Conservation (phyloP, 768 basidiomycete species). For the Suillus americanus region DNA sequence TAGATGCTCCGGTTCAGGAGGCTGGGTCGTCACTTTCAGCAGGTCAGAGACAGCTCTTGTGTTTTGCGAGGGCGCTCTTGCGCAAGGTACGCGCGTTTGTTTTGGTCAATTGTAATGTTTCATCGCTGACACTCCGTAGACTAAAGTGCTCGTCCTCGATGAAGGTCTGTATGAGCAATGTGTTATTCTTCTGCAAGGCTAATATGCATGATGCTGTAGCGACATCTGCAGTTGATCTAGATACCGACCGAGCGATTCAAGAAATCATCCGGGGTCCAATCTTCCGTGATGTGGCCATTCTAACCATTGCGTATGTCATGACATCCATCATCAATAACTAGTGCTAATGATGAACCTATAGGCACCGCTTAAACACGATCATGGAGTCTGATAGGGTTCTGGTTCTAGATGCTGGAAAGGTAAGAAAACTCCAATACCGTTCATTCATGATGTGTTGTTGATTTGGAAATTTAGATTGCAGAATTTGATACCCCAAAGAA, state of each 20-base stretch:
- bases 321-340: background rate
- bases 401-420: conserved; percentile 79
- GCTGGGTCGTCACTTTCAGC: conserved; percentile 80
- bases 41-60: conserved; percentile 86
- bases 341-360: conserved; percentile 22
- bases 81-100: conserved; percentile 50
- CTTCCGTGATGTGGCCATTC: conserved; percentile 76
- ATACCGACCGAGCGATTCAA: conserved; percentile 88
- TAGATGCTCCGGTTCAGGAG: conserved; percentile 75
- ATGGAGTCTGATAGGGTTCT: conserved; percentile 78
- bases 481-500: conserved; percentile 75
- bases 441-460: background rate
- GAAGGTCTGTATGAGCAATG: conserved; percentile 54
- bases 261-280: conserved; percentile 80
- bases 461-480: conserved; percentile 45
- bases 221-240: conserved; percentile 87
- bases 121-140: conserved; percentile 34
- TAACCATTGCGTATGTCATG: conserved; percentile 76
- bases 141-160: conserved; percentile 89
- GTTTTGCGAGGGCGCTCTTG: conserved; percentile 83
- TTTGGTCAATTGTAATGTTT: background rate
- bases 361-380: conserved; percentile 82
- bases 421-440: conserved; percentile 23
- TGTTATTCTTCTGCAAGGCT: background rate
- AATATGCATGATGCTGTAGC: conserved; percentile 40